These are phyloP conservation scores for Fusarium nodosum DNA, from an alignment of 2,329 filamentous ascomycete genomes.

Conservation along the genomic window DNA sequence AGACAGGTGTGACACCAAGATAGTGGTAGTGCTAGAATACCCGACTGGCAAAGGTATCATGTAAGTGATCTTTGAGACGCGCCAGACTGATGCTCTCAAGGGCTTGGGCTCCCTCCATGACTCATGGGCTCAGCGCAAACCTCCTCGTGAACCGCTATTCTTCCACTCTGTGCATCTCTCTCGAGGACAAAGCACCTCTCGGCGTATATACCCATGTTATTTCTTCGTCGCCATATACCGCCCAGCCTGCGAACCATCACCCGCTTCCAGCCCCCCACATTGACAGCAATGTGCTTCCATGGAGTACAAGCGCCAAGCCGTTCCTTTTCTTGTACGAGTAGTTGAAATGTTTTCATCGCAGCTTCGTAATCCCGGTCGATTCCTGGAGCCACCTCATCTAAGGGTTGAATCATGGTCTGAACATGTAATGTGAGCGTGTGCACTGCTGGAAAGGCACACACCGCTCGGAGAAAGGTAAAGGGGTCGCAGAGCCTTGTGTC, in stretches of 20 bases:
- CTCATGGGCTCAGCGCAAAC: constrained; percentile 48
- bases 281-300: constrained; percentile 61
- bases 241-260: constrained; percentile 61
- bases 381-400: constrained; percentile 47
- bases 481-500: constrained; percentile 57
- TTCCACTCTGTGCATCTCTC: constrained; percentile 40
- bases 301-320: constrained; percentile 31
- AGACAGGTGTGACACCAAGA: not conserved
- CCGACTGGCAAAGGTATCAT: not conserved
- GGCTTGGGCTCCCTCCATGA: constrained; percentile 43
- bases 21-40: not conserved
- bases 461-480: constrained; percentile 54
- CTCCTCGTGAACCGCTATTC: constrained; percentile 48
- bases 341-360: constrained; percentile 53
- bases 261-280: constrained; percentile 63
- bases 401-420: constrained; percentile 57
- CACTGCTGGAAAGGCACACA: constrained; percentile 58
- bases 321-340: constrained; percentile 52
- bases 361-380: constrained; percentile 57
- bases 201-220: constrained; percentile 60
- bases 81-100: constrained; percentile 23
- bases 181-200: constrained; percentile 63
- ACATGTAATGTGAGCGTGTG: constrained; percentile 60
- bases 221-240: constrained; percentile 57
- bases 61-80: not conserved